A percentile compares a stretch with the other conserved stretches of the same genome.
Conservation (phyloP, 176 grass and related monocot genomes). For the Raddia guianensis region DNA sequence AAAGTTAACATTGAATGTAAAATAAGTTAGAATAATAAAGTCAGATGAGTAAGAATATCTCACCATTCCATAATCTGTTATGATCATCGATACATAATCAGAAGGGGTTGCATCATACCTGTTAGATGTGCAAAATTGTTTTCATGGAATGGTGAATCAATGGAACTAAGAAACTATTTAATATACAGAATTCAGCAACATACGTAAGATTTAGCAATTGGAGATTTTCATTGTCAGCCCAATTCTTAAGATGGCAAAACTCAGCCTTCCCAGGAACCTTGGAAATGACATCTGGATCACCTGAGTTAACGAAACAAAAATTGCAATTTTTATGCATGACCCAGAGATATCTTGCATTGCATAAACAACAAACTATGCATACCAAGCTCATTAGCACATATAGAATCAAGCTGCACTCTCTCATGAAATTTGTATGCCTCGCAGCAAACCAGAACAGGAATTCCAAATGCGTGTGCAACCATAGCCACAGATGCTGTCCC, state of each 20-base stretch:
- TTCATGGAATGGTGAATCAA: conserved; percentile 4
- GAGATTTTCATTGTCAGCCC: conserved; percentile 78
- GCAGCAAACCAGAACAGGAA: conserved; percentile 79
- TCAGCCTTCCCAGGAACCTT: conserved; percentile 68
- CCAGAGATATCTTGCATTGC: not conserved
- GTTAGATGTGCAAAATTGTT: conserved; percentile 51
- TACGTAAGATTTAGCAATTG: conserved; percentile 94
- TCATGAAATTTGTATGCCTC: conserved; percentile 92
- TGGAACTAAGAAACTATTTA: conserved; percentile 12
- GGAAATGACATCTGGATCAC: conserved; percentile 87
- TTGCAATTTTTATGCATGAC: conserved; percentile 17
- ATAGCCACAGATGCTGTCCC: conserved; percentile 73
- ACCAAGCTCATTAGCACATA: conserved; percentile 90
- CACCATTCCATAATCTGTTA: conserved; percentile 99
- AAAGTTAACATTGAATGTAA: conserved; percentile 9
- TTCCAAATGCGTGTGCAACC: conserved; percentile 70
- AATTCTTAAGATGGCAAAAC: conserved; percentile 66
- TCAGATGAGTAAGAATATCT: conserved; percentile 38
- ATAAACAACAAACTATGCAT: conserved; percentile 17
- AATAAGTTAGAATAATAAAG: not conserved
- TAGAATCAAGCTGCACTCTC: conserved; percentile 85
- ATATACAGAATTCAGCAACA: conserved; percentile 29
- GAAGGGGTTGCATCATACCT: conserved; percentile 95
- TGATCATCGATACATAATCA: conserved; percentile 93
- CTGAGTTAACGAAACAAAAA: conserved; percentile 43